These are phyloP conservation scores for Nissolia schottii DNA, from an alignment of 306 rosid species.

Conservation along the genomic window DNA sequence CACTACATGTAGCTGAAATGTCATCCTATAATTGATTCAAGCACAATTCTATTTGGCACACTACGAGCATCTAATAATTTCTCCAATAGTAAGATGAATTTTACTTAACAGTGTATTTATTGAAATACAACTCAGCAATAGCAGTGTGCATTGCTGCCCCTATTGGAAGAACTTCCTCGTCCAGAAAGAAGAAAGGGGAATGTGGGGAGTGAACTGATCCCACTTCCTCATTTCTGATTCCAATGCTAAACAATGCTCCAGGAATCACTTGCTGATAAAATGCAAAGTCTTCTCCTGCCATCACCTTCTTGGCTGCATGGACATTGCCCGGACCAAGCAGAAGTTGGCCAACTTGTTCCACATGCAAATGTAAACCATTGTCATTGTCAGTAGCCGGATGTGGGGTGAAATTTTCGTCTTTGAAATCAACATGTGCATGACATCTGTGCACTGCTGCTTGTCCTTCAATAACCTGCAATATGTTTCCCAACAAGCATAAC, in stretches of 20 bases:
- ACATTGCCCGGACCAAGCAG: conserved; percentile 60
- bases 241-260: conserved; percentile 42
- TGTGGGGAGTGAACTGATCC: conserved; percentile 68
- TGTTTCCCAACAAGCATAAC: neutral
- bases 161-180: conserved; percentile 61
- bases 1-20: too few species aligned
- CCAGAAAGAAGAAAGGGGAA: conserved; percentile 70
- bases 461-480: conserved; percentile 55
- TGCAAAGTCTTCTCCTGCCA: conserved; percentile 80
- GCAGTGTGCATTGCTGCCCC: conserved; percentile 61
- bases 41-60: too few species aligned
- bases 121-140: conserved; percentile 52
- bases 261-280: conserved; percentile 57
- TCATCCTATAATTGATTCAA: too few species aligned
- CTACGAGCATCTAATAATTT: too few species aligned
- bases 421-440: conserved; percentile 39
- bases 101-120: conserved; percentile 20
- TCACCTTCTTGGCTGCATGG: conserved; percentile 29
- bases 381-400: conserved; percentile 38
- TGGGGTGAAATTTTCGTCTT: conserved; percentile 12
- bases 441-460: conserved; percentile 72
- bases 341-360: conserved; percentile 51
- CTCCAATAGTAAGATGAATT: neutral
- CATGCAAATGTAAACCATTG: conserved; percentile 51
- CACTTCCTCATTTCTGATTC: conserved; percentile 60